phyloP scores from a whole-genome alignment of 352 stramenopile genomes.

The Phytophthora pisi region DNA sequence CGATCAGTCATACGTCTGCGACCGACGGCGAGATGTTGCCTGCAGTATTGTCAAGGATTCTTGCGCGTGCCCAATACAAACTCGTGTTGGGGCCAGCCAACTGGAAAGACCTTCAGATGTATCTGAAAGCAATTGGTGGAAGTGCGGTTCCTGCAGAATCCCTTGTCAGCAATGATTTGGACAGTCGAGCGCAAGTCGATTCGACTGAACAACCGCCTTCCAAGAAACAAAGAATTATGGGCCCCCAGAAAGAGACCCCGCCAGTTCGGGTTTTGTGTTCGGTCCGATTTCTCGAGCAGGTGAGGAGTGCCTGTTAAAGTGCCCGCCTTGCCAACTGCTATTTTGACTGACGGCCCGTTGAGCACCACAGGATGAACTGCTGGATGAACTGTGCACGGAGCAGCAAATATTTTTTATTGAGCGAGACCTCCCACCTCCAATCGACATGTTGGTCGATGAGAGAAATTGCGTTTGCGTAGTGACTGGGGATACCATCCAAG shows the following conservation, averaged over 20 bases:
- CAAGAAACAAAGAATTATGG: slow-evolving; percentile 34
- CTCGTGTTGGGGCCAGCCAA: slow-evolving; percentile 42
- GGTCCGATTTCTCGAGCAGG: slow-evolving; percentile 44
- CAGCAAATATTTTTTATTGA: slow-evolving; percentile 63
- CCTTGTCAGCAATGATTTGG: background rate
- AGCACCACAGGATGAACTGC: slow-evolving; percentile 52
- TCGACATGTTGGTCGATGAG: slow-evolving; percentile 76
- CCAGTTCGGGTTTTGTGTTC: slow-evolving; percentile 54
- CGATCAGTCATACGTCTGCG: slow-evolving; percentile 28
- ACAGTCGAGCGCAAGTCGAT: slow-evolving; percentile 9
- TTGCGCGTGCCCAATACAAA: slow-evolving; percentile 48
- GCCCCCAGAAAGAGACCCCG: slow-evolving; percentile 18
- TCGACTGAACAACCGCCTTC: slow-evolving; percentile 6
- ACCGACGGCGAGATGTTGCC: slow-evolving; percentile 17
- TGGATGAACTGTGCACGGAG: slow-evolving; percentile 69
- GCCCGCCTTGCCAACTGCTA: slow-evolving; percentile 1
- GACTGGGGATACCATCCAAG: slow-evolving; percentile 38
- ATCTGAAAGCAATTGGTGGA: slow-evolving; percentile 20
- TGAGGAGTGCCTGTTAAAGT: slow-evolving; percentile 9
- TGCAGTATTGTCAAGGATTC: slow-evolving; percentile 28
- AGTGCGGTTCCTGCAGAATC: background rate
- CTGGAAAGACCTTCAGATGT: slow-evolving; percentile 42
- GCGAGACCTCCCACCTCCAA: slow-evolving; percentile 51
- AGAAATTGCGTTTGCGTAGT: slow-evolving; percentile 63
- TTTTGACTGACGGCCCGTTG: slow-evolving; percentile 2